Evolutionary conservation across 148 eudicot genomes (phyloP).

Genomic region (Camellia japonica): DNA sequence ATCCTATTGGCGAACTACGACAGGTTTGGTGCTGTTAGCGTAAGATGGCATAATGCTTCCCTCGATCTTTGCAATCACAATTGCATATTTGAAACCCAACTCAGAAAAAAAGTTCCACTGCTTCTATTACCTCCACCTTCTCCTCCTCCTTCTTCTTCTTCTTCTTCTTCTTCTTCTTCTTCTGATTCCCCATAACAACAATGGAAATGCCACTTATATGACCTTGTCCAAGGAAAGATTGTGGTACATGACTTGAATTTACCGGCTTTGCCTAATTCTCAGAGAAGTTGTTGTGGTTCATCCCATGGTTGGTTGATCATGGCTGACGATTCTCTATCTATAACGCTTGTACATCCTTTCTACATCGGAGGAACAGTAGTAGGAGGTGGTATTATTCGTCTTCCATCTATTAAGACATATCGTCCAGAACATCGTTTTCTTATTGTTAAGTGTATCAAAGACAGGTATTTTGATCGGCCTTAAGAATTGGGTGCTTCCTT

Average conservation of each 20-base stretch:
- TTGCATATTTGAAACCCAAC: neutral
- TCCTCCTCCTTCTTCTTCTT: too few species aligned
- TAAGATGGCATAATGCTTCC: neutral
- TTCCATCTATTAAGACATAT: too few species aligned
- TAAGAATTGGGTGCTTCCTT: too few species aligned
- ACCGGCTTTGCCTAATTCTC: neutral
- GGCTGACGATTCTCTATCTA: neutral
- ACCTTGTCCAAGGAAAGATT: neutral
- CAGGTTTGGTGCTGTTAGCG: conserved; percentile 10
- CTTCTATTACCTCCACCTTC: neutral
- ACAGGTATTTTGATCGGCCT: too few species aligned
- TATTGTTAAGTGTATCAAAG: too few species aligned
- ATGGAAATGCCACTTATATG: neutral
- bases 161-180: too few species aligned
- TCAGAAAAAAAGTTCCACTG: neutral
- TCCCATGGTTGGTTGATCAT: conserved; percentile 10
- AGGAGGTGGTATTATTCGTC: too few species aligned
- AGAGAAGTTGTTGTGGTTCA: neutral
- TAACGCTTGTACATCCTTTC: neutral
- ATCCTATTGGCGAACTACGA: neutral
- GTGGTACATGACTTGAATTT: neutral
- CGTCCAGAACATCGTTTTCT: too few species aligned
- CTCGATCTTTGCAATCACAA: neutral
- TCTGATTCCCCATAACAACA: too few species aligned
- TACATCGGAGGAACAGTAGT: neutral